Evolutionary conservation across 176 grass and related monocot species (phyloP).

Genomic region (Ensete glaucum): DNA sequence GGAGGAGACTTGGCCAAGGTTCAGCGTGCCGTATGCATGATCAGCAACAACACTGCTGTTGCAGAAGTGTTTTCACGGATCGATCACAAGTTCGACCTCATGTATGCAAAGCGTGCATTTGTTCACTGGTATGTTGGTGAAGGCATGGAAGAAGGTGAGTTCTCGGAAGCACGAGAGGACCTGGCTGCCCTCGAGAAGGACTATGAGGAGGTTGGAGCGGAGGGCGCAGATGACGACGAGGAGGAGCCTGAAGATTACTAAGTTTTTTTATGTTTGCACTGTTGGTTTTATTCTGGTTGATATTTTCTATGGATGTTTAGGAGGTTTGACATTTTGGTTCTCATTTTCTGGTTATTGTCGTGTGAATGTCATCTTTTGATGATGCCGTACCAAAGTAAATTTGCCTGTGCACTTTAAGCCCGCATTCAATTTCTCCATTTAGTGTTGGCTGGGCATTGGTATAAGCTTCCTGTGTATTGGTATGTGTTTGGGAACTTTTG

Average conservation of each 20-base stretch:
- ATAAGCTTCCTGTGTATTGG: too few species aligned
- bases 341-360: too few species aligned
- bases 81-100: conserved; percentile 83
- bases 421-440: too few species aligned
- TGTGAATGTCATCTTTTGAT: too few species aligned
- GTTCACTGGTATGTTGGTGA: conserved; percentile 88
- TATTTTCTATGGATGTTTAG: too few species aligned
- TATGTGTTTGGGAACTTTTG: too few species aligned
- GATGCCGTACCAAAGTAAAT: too few species aligned
- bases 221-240: conserved; percentile 55
- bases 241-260: conserved; percentile 64
- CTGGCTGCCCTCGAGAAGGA: conserved; percentile 83
- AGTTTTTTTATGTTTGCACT: conserved; percentile 6
- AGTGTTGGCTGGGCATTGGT: too few species aligned
- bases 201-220: conserved; percentile 66
- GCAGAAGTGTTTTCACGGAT: conserved; percentile 78
- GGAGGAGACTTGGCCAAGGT: conserved; percentile 80
- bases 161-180: conserved; percentile 78
- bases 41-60: conserved; percentile 85
- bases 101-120: conserved; percentile 74
- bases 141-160: conserved; percentile 84
- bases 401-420: too few species aligned
- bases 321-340: too few species aligned
- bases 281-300: too few species aligned
- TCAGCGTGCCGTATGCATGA: conserved; percentile 84